phyloP scores from a whole-genome alignment of 305 asterid species.

The Withania somnifera region DNA sequence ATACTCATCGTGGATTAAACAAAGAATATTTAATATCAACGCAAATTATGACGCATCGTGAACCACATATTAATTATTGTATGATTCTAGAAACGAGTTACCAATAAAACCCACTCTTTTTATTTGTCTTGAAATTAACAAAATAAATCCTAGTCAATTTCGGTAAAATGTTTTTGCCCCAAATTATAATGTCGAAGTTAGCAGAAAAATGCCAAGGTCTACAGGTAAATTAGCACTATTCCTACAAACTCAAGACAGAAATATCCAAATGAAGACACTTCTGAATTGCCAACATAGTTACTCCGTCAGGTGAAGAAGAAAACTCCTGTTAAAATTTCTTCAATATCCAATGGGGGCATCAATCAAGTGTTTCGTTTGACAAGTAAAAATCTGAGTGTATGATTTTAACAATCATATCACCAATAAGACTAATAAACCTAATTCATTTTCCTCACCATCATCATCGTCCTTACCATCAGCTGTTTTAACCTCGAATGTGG shows the following conservation, averaged over 20 bases:
- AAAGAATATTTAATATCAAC: no score
- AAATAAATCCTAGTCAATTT: no score
- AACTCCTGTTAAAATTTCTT: slow-evolving; percentile 16
- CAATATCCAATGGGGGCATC: slow-evolving; percentile 23
- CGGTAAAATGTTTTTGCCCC: no score
- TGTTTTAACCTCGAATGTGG: neutral
- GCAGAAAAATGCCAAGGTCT: slow-evolving; percentile 18
- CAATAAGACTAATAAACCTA: slow-evolving; percentile 22
- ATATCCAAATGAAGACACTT: slow-evolving; percentile 5
- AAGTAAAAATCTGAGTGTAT: slow-evolving; percentile 18
- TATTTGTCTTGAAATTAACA: no score
- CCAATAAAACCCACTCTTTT: no score
- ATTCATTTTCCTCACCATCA: slow-evolving; percentile 26
- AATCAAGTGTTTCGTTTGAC: neutral
- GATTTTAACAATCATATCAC: slow-evolving; percentile 24
- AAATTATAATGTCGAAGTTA: no score
- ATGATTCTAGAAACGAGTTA: no score
- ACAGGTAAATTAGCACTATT: slow-evolving; percentile 7
- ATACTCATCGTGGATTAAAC: no score
- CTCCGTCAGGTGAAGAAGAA: slow-evolving; percentile 29
- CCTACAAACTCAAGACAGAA: slow-evolving; percentile 22
- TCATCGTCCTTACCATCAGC: neutral
- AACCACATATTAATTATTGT: no score
- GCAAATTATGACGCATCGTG: no score
- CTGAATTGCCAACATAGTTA: slow-evolving; percentile 24